phyloP scores from a whole-genome alignment of 2,329 filamentous ascomycete genomes.

The Lizonia empirigonia region DNA sequence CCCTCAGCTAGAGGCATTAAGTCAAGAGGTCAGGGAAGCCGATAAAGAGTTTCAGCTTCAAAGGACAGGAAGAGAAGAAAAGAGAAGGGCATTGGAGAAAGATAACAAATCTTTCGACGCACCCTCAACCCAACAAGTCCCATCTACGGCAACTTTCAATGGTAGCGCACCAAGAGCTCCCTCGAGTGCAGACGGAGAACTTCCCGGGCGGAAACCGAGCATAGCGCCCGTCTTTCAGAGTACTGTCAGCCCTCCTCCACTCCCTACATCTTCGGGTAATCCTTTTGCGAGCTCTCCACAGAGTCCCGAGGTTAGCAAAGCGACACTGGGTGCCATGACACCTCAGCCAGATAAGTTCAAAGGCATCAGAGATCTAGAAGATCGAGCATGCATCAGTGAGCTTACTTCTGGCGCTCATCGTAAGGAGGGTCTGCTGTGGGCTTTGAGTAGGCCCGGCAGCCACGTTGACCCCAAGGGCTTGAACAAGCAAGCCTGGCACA shows the following conservation, averaged over 20 bases:
- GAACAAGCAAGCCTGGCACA: constrained; percentile 98
- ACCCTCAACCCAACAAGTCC: constrained; percentile 29
- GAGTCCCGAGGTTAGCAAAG: constrained; percentile 38
- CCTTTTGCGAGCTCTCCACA: constrained; percentile 35
- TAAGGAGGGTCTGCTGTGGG: constrained; percentile 95
- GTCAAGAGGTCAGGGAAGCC: constrained; percentile 85
- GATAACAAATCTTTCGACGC: constrained; percentile 63
- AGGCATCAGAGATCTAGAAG: constrained; percentile 88
- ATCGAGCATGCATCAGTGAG: constrained; percentile 53
- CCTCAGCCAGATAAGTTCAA: constrained; percentile 71
- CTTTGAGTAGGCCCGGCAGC: constrained; percentile 86
- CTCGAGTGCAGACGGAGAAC: constrained; percentile 32
- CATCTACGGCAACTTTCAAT: constrained; percentile 32
- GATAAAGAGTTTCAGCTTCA: constrained; percentile 98
- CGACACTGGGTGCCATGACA: constrained; percentile 31
- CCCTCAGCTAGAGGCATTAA: constrained; percentile 87
- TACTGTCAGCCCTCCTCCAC: constrained; percentile 39
- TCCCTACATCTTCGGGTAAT: constrained; percentile 30
- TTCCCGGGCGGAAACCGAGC: constrained; percentile 41
- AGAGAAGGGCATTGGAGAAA: constrained; percentile 86
- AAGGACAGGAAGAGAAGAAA: constrained; percentile 92
- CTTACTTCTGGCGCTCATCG: constrained; percentile 68
- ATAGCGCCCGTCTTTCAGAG: constrained; percentile 44
- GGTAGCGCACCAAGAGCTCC: constrained; percentile 30
- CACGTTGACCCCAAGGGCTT: constrained; percentile 94